Conservation (phyloP, 2,329 filamentous ascomycete genomes). For the Cercospora zeina region DNA sequence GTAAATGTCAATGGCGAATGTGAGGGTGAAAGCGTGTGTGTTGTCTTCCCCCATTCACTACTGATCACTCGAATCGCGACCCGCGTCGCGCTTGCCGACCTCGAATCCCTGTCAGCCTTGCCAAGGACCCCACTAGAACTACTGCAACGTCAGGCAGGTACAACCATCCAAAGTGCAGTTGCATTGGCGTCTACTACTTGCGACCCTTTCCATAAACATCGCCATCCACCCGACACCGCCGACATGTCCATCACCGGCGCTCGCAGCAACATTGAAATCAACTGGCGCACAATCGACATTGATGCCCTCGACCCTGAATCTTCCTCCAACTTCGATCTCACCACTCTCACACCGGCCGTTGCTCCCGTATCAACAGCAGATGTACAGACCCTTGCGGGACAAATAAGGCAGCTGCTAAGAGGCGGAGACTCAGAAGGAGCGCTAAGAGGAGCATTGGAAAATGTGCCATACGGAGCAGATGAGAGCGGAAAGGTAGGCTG, state of each 20-base stretch:
- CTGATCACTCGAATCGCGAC: constrained; percentile 10
- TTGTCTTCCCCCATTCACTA: neutral
- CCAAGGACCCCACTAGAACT: constrained; percentile 18
- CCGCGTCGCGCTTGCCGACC: constrained; percentile 10
- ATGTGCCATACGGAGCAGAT: constrained; percentile 68
- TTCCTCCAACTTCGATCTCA: constrained; percentile 84
- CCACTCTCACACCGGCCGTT: constrained; percentile 75
- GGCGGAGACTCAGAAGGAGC: constrained; percentile 87
- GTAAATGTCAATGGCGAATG: constrained; percentile 3
- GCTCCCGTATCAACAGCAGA: constrained; percentile 74
- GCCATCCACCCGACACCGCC: constrained; percentile 1
- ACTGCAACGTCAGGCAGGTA: constrained; percentile 18
- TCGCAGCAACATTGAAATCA: constrained; percentile 50
- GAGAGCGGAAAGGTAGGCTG: constrained; percentile 53
- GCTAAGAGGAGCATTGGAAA: constrained; percentile 78
- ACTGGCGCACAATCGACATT: constrained; percentile 89
- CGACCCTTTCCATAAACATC: neutral
- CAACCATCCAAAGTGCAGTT: constrained; percentile 1
- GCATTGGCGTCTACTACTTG: neutral
- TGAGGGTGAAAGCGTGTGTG: neutral
- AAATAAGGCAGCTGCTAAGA: constrained; percentile 83
- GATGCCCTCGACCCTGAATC: constrained; percentile 89
- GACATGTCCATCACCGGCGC: constrained; percentile 33
- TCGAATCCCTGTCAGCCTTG: constrained; percentile 10
- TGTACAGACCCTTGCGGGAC: constrained; percentile 72